Evolutionary conservation across 2,329 filamentous ascomycete species (phyloP).

Genomic region (Aureobasidium leucospermi): DNA sequence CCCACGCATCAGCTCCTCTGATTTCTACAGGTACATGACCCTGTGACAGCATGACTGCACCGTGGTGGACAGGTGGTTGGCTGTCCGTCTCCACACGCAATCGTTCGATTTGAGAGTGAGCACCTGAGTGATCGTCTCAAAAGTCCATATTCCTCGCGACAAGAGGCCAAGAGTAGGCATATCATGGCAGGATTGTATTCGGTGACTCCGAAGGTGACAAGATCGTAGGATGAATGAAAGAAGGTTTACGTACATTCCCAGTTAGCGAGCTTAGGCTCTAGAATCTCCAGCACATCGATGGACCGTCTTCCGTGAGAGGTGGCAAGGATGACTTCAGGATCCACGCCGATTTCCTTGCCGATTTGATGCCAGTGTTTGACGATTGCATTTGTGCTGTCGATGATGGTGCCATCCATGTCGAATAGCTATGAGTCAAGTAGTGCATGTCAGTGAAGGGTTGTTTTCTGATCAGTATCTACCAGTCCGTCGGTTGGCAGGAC

Average conservation of each 20-base stretch:
- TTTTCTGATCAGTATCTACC: background rate
- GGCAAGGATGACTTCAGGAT: slow-evolving; percentile 75
- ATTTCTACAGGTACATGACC: background rate
- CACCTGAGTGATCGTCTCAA: slow-evolving; percentile 1
- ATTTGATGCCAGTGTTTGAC: slow-evolving; percentile 72
- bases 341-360: slow-evolving; percentile 74
- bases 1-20: background rate
- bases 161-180: background rate
- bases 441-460: background rate
- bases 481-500: too few relatives aligned
- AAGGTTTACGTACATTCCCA: slow-evolving; percentile 69
- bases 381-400: slow-evolving; percentile 71
- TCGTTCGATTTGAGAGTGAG: slow-evolving; percentile 7
- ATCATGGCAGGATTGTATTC: background rate
- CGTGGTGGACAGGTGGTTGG: background rate
- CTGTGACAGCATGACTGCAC: slow-evolving; percentile 1
- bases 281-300: slow-evolving; percentile 74
- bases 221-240: background rate
- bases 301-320: slow-evolving; percentile 86
- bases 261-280: slow-evolving; percentile 78
- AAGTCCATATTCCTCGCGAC: background rate
- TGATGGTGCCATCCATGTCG: slow-evolving; percentile 78
- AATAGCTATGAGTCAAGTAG: slow-evolving; percentile 42
- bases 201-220: background rate
- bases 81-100: background rate